phyloP scores from a whole-genome alignment of 139 green algal species.

The Chlorella sp. region DNA sequence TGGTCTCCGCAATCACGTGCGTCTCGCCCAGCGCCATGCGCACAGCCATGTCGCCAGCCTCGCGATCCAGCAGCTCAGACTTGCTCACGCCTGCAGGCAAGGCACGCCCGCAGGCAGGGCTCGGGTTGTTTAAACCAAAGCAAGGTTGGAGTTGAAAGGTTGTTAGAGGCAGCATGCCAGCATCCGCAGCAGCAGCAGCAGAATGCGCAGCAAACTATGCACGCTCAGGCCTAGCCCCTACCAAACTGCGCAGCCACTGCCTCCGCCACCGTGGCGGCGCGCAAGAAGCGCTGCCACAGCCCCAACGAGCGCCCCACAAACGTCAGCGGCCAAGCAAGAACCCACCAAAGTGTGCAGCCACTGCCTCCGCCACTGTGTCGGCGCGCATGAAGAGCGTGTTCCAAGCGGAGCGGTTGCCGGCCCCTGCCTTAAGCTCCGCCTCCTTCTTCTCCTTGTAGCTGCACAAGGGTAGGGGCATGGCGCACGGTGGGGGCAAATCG shows the following conservation, averaged over 20 bases:
- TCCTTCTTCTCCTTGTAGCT: constrained; percentile 76
- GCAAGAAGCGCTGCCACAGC: neutral
- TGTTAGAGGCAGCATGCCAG: neutral
- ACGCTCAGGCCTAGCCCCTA: too few relatives aligned
- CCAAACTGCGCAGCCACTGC: too few relatives aligned
- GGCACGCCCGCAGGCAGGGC: neutral
- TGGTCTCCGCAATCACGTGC: constrained; percentile 93
- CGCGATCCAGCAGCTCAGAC: constrained; percentile 83
- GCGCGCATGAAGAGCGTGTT: constrained; percentile 98
- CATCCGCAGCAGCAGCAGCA: neutral
- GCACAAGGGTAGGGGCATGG: neutral
- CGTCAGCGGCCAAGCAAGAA: constrained; percentile 92
- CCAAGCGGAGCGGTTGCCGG: constrained; percentile 85
- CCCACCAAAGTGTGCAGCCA: constrained; percentile 88
- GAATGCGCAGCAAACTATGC: neutral
- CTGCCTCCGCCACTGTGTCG: constrained; percentile 93
- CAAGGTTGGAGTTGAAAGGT: neutral
- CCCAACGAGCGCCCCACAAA: constrained; percentile 35
- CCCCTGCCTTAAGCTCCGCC: constrained; percentile 74
- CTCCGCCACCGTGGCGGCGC: constrained; percentile 1
- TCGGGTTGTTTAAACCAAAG: neutral
- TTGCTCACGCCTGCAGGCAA: constrained; percentile 59
- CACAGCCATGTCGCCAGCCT: constrained; percentile 65
- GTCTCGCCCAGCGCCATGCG: constrained; percentile 95
- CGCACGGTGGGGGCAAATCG: too few relatives aligned